These are phyloP conservation scores for Pythium folliculosum DNA, from an alignment of 352 stramenopile species.

Conservation along the genomic window DNA sequence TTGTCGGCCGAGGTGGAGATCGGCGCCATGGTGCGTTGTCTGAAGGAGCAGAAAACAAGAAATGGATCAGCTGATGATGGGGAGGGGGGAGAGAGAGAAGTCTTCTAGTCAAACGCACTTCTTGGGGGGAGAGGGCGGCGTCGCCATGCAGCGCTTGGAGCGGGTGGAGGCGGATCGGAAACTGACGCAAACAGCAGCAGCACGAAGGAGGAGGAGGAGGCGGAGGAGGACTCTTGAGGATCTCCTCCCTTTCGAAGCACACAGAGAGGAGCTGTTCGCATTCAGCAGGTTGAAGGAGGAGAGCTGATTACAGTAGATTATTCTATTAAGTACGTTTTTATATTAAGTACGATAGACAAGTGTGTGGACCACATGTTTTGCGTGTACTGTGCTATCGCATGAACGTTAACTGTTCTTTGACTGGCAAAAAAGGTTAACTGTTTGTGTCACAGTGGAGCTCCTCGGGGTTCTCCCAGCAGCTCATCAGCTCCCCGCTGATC, in stretches of 20 bases:
- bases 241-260: neutral
- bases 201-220: too few relatives aligned
- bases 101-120: too few relatives aligned
- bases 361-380: constrained; percentile 18
- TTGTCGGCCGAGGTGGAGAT: constrained; percentile 50
- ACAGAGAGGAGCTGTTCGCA: constrained; percentile 17
- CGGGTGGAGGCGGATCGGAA: neutral
- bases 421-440: constrained; percentile 1
- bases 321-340: constrained; percentile 16
- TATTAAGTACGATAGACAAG: constrained; percentile 20
- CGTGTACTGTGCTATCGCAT: neutral
- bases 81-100: neutral
- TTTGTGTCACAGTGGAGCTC: constrained; percentile 11
- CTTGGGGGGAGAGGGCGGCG: constrained; percentile 13
- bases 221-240: neutral
- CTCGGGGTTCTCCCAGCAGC: neutral
- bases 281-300: constrained; percentile 24
- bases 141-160: constrained; percentile 33
- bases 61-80: neutral
- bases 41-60: neutral
- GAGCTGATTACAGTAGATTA: neutral
- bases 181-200: neutral
- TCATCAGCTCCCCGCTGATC: neutral
- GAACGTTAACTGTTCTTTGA: constrained; percentile 9
- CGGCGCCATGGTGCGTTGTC: constrained; percentile 12